Percentiles rank a stretch among this genome's conserved stretches.
These are phyloP conservation scores for Penicillium sp. DNA, from an alignment of 2,329 filamentous ascomycete genomes.

Conservation along the genomic window DNA sequence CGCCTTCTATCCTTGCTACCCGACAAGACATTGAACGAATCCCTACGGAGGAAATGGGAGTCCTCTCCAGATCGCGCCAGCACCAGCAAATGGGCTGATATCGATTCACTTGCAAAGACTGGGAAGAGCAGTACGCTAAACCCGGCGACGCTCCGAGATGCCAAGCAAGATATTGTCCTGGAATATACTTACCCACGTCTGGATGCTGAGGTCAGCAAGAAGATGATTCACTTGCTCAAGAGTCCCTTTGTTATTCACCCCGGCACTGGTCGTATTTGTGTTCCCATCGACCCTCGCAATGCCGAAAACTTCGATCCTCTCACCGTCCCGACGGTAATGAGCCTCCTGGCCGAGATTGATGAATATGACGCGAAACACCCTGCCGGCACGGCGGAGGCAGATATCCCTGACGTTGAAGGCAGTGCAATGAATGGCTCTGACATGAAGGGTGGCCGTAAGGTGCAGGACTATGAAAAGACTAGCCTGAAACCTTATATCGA, in stretches of 20 bases:
- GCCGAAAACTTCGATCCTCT: constrained; percentile 86
- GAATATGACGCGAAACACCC: constrained; percentile 59
- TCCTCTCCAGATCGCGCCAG: constrained; percentile 75
- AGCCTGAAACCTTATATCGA: constrained; percentile 91
- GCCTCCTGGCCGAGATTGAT: constrained; percentile 82
- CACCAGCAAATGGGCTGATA: constrained; percentile 87
- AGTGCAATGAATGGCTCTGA: constrained; percentile 36
- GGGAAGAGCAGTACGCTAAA: constrained; percentile 73
- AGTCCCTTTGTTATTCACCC: constrained; percentile 96
- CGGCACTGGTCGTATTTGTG: constrained; percentile 89
- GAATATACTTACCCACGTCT: constrained; percentile 98
- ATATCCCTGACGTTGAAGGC: constrained; percentile 44
- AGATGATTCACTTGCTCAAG: constrained; percentile 96
- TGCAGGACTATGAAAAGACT: constrained; percentile 95
- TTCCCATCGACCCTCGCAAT: constrained; percentile 76
- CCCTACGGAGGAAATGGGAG: constrained; percentile 87
- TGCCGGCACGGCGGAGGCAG: constrained; percentile 36
- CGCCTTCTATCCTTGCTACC: constrained; percentile 82
- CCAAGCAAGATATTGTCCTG: constrained; percentile 92
- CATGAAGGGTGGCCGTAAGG: constrained; percentile 42
- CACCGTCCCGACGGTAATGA: constrained; percentile 81
- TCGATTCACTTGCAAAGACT: constrained; percentile 78
- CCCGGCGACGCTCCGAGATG: constrained; percentile 71
- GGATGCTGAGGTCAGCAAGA: constrained; percentile 96
- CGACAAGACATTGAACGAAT: constrained; percentile 72